Percentiles rank a stretch among this genome's conserved stretches.
phyloP scores from a whole-genome alignment of 164 flowering plant species.

The Chloranthus sessilifolius region DNA sequence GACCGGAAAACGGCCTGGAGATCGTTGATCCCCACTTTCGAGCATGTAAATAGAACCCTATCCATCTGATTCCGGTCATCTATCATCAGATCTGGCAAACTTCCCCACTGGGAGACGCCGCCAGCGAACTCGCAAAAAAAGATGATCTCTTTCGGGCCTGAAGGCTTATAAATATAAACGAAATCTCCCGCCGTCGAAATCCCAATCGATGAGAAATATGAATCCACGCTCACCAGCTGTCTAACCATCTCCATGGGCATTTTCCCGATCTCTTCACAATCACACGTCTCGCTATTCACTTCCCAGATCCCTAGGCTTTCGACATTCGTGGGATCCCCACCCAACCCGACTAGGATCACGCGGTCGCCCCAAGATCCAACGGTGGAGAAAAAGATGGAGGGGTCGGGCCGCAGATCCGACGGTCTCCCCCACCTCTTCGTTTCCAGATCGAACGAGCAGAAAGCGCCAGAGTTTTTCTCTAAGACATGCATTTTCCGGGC shows the following conservation, averaged over 20 bases:
- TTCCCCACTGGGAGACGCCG: constrained; percentile 37
- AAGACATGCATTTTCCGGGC: constrained; percentile 27
- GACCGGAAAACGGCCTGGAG: constrained; percentile 21
- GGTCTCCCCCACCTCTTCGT: constrained; percentile 44
- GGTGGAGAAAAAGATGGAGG: constrained; percentile 22
- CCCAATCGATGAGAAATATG: constrained; percentile 16
- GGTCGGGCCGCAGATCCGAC: constrained; percentile 29
- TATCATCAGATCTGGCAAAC: constrained; percentile 22
- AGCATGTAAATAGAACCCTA: constrained; percentile 38
- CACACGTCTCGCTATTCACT: constrained; percentile 22
- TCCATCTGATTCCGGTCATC: constrained; percentile 16
- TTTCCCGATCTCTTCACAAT: constrained; percentile 31
- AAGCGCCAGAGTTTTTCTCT: constrained; percentile 42
- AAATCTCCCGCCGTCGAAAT: constrained; percentile 22
- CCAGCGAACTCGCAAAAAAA: constrained; percentile 31
- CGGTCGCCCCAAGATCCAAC: constrained; percentile 29
- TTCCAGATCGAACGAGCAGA: constrained; percentile 37
- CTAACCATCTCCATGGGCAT: constrained; percentile 43
- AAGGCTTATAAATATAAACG: constrained; percentile 32
- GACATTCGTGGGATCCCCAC: constrained; percentile 24
- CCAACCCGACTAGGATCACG: constrained; percentile 43
- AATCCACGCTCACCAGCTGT: constrained; percentile 22
- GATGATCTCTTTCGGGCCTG: constrained; percentile 34
- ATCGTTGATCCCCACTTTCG: constrained; percentile 36
- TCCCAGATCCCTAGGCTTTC: constrained; percentile 45